Evolutionary conservation across 2,329 filamentous ascomycete species (phyloP).

Genomic region (Thelonectria discophora): DNA sequence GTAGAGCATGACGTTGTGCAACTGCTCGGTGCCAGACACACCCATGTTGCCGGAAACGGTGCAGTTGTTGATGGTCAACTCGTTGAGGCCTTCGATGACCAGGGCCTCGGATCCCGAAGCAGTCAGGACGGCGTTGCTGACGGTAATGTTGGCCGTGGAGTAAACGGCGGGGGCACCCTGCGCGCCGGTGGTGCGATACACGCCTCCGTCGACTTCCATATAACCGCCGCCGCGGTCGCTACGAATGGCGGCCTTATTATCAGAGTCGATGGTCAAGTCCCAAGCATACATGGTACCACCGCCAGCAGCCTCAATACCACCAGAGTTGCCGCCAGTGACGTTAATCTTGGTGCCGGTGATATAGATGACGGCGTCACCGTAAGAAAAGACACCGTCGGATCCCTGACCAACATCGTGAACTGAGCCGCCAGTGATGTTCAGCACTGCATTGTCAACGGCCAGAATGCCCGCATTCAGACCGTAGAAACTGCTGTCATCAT

Average conservation of each 20-base stretch:
- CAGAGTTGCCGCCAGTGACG: constrained; percentile 21
- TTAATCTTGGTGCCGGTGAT: constrained; percentile 24
- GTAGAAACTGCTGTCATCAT: constrained; percentile 27
- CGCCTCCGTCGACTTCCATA: constrained; percentile 22
- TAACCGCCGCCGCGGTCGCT: constrained; percentile 24
- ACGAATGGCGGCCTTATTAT: constrained; percentile 26
- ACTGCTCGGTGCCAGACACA: constrained; percentile 18
- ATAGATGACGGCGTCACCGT: constrained; percentile 23
- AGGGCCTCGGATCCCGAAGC: constrained; percentile 19
- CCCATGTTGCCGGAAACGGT: constrained; percentile 26
- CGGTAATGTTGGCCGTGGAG: constrained; percentile 26
- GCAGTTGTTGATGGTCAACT: constrained; percentile 28
- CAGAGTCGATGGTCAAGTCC: constrained; percentile 21
- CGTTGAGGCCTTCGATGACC: constrained; percentile 26
- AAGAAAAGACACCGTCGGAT: constrained; percentile 26
- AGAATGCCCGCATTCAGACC: constrained; percentile 23
- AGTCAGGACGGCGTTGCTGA: constrained; percentile 16
- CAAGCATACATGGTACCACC: constrained; percentile 25
- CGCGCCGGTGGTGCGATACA: constrained; percentile 18
- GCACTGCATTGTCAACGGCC: constrained; percentile 17
- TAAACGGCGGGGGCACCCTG: constrained; percentile 26
- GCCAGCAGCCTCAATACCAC: constrained; percentile 25
- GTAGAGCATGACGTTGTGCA: constrained; percentile 29
- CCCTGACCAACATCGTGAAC: constrained; percentile 19
- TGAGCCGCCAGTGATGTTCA: constrained; percentile 23